Conservation (phyloP, 2,329 filamentous ascomycete genomes). For the Byssoonygena ceratinophila region DNA sequence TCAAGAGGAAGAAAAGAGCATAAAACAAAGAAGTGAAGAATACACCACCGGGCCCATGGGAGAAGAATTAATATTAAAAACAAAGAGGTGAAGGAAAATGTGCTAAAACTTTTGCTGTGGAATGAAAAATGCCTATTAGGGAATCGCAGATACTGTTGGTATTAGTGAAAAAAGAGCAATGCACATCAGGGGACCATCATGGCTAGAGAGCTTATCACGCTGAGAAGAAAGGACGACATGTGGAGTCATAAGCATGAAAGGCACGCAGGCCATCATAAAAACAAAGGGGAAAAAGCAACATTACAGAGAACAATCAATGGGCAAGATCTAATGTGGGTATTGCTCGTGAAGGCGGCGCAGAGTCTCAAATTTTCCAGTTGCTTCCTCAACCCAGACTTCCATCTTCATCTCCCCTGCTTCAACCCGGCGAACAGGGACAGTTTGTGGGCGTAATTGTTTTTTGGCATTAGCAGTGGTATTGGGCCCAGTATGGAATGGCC, state of each 20-base stretch:
- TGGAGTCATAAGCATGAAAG: background rate
- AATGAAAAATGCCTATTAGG: background rate
- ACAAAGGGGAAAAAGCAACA: background rate
- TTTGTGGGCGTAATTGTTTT: slow-evolving; percentile 43
- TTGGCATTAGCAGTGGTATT: slow-evolving; percentile 14
- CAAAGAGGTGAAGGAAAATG: background rate
- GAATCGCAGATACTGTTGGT: too few species aligned
- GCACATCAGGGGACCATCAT: background rate
- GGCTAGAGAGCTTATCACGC: background rate
- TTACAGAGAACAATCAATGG: background rate
- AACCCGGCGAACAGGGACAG: slow-evolving; percentile 52
- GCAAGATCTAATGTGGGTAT: background rate
- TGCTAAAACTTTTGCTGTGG: too few species aligned
- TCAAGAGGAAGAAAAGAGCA: background rate
- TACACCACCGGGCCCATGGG: background rate
- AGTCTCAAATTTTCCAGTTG: slow-evolving; percentile 41
- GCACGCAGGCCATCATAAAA: background rate
- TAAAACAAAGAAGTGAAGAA: background rate
- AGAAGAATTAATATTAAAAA: background rate
- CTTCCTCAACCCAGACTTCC: slow-evolving; percentile 61
- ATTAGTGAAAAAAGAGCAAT: background rate
- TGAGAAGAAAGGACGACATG: background rate
- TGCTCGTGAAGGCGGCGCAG: slow-evolving; percentile 32
- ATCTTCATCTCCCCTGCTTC: slow-evolving; percentile 56
- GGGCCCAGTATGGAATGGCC: background rate